Evolutionary conservation across 352 stramenopile species (phyloP).

Genomic region (Phytopythium montanum): DNA sequence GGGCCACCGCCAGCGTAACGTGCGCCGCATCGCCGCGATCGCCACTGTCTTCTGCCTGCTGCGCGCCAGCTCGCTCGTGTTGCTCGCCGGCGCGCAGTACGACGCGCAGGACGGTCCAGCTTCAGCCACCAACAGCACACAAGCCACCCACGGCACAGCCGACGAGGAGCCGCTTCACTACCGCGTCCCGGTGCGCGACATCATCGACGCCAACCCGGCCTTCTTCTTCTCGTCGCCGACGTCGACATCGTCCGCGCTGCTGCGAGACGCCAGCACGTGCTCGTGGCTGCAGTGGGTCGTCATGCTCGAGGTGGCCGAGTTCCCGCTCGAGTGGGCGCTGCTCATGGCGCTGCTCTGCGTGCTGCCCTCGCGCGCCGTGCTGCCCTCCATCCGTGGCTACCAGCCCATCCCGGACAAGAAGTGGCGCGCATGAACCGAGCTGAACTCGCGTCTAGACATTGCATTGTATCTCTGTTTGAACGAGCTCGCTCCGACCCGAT

Average conservation of each 20-base stretch:
- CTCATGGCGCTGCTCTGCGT: conserved; percentile 56
- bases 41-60: conserved; percentile 54
- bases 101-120: not conserved
- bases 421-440: conserved; percentile 1
- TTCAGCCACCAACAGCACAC: conserved; percentile 9
- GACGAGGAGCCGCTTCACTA: conserved; percentile 10
- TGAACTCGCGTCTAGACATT: not conserved
- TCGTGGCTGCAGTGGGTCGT: conserved; percentile 50
- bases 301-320: conserved; percentile 56
- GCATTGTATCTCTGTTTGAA: not conserved
- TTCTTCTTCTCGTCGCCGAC: conserved; percentile 56
- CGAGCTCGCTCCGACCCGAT: not conserved
- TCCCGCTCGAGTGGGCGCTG: conserved; percentile 56
- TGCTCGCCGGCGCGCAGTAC: conserved; percentile 46
- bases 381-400: conserved; percentile 57
- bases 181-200: conserved; percentile 32
- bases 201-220: conserved; percentile 55
- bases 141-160: not conserved
- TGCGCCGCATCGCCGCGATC: conserved; percentile 55
- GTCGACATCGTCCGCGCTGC: not conserved
- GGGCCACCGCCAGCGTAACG: conserved; percentile 44
- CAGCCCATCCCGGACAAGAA: conserved; percentile 34
- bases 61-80: conserved; percentile 36
- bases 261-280: conserved; percentile 13
- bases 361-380: conserved; percentile 41